Conservation (phyloP, 2,329 filamentous ascomycete genomes). For the Colletotrichum noveboracense region DNA sequence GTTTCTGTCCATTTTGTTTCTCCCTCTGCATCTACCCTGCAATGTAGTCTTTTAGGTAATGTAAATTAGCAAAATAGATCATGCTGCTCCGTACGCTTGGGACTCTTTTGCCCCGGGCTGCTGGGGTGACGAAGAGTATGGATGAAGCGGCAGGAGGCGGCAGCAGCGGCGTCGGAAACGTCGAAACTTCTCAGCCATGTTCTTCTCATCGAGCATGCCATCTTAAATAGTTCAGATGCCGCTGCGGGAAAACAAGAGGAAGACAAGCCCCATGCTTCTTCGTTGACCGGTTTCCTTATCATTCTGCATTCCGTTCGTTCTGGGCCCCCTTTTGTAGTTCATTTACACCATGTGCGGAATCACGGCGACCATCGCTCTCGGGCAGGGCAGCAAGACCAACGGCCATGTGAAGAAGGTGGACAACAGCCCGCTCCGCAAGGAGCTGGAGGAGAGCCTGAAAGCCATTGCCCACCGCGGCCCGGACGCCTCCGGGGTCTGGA, state of each 20-base stretch:
- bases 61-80: not conserved
- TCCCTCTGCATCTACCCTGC: not conserved
- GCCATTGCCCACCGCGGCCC: constrained; percentile 35
- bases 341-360: constrained; percentile 16
- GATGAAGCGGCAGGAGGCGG: not conserved
- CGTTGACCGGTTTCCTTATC: not conserved
- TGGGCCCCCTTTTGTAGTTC: not conserved
- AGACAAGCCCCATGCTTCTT: not conserved
- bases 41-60: not conserved
- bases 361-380: constrained; percentile 6
- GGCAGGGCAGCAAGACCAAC: not conserved
- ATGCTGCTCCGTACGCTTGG: not conserved
- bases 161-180: not conserved
- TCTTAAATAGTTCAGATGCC: not conserved
- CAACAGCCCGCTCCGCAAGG: not conserved
- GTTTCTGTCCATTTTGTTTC: not conserved
- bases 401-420: not conserved
- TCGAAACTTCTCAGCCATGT: not conserved
- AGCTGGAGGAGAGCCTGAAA: constrained; percentile 28
- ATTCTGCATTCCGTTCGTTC: too few relatives aligned
- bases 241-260: not conserved
- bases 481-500: constrained; percentile 33
- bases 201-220: not conserved
- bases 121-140: not conserved
- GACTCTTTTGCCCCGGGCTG: not conserved